Evolutionary conservation across 768 basidiomycete genomes (phyloP), one percentile per base, ranked within the genome.

Genomic region (Trametes sanguinea): DNA sequence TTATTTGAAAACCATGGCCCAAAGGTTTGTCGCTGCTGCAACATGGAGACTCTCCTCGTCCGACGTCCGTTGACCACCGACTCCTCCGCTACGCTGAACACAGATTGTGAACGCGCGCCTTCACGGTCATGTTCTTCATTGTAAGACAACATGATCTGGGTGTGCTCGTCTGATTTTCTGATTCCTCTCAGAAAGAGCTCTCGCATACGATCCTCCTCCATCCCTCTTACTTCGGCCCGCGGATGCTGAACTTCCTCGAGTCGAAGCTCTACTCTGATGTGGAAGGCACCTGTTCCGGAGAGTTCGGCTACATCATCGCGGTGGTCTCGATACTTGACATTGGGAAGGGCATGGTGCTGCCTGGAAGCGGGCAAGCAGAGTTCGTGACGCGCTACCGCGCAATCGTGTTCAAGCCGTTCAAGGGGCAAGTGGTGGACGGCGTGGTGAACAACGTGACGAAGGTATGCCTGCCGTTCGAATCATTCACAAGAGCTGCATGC

Each of bases 321-420:
- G 92, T 95, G 50, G 89, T 94, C 35, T 91, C 89, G 22, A 93
- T 96, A 68, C 80, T 91, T 52, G 92, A 95, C 69, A 93, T 95
- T 57, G 94, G 94, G 37, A 90, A 92, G 75, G 95, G 95, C 8
- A 92, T 94, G 83, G 90, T 98, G 13, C 78, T 96, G 48, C 86
- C 89, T 57, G 93, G 94, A 7, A 94, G 89, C 37, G 96, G 95
- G 1, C 94, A 96, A 76, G 97, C 97, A 4, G 94, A 98, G 77
- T 99, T 99, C 75, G 83, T 93, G 65, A 94, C 94, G 22, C 82
- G 90, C 57, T 99, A 98, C 76, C 87, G 90, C 30, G 97, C 97
- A 6, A 94, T 99, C 66, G 96, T 99, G 17, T 98, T 97, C 84
- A 95, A 98, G 76, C 97, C 97, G n/a, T 98, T 98, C 83, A 97